Evolutionary conservation across 345 rosid genomes (phyloP).

Genomic region (Dovyalis caffra): DNA sequence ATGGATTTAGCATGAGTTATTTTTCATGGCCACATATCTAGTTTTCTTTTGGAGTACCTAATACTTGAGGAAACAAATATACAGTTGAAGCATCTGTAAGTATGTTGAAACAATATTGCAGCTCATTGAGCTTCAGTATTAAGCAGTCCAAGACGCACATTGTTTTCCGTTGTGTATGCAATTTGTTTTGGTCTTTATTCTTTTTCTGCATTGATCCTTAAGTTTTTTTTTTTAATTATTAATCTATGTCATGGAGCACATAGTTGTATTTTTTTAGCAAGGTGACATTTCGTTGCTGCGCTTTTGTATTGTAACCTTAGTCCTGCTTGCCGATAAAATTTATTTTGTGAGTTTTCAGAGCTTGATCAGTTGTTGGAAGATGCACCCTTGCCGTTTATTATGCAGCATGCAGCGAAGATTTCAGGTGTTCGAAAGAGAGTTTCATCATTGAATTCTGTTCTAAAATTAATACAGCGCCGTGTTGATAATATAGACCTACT

Average conservation of each 20-base stretch:
- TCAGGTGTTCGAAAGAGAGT: slow-evolving; percentile 69
- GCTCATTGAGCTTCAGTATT: too few relatives aligned
- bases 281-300: background rate
- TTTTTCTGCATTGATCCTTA: background rate
- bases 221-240: too few relatives aligned
- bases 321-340: background rate
- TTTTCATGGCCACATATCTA: too few relatives aligned
- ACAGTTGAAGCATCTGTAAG: too few relatives aligned
- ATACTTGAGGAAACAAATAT: too few relatives aligned
- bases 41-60: too few relatives aligned
- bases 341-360: slow-evolving; percentile 63
- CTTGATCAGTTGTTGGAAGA: slow-evolving; percentile 84
- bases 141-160: too few relatives aligned
- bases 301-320: background rate
- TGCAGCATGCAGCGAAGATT: slow-evolving; percentile 78
- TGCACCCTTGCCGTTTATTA: slow-evolving; percentile 73
- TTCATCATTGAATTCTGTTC: slow-evolving; percentile 53
- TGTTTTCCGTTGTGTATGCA: too few relatives aligned
- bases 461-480: slow-evolving; percentile 67
- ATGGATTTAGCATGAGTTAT: too few relatives aligned
- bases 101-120: too few relatives aligned
- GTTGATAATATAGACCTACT: slow-evolving; percentile 70
- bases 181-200: too few relatives aligned
- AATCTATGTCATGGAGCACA: background rate
- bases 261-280: background rate